Base-by-base conservation (phyloP, 768 basidiomycete species). In the Serendipita sp. region DNA sequence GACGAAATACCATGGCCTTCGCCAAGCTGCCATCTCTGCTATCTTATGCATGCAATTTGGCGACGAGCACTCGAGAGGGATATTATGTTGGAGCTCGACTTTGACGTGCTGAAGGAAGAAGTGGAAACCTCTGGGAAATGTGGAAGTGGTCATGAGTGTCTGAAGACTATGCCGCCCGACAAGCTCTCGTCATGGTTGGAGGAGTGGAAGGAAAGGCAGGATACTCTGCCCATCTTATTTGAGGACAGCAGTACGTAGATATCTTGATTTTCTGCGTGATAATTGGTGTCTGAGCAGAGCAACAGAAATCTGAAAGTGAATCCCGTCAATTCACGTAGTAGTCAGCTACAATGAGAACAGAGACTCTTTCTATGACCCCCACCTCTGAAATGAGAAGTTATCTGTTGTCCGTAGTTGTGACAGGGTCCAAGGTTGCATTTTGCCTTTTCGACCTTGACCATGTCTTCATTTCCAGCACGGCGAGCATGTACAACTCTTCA, bases 401-500 rank as follows among this genome's bases (percentile, higher is more conserved):
- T 38, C 2, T 38, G 42, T 38, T 38, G 38, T 38, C 38, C 14
- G 2, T 38, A 14, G 14, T 38, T 0, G 38, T 14, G 38, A 38
- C 38, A 48, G 26, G 45, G 45, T 48, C n/a, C 45, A 20, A 48
- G 26, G 45, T 48, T 48, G 45, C n/a, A n/a, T 48, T 2, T 2
- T n/a, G 45, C 17, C 53, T 9, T 31, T 26, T n/a, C 53, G 24
- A 58, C 31, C 24, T 58, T 3, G 53, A 58, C 33, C 24, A 28
- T 34, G 17, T 28, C 38, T 38, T 38, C 14, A 38, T 14, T 38
- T 2, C 38, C 38, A 38, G 38, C 53, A 24, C 53, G 53, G 33
- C 53, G 53, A 31, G 53, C 33, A n/a, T 58, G 53, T 26, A 58
- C 53, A 58, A 58, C 53, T 9, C 17, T 58, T 20, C 53, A 58